These are phyloP conservation scores for Claviceps sp. DNA, from an alignment of 2,329 filamentous ascomycete species.

Conservation along the genomic window DNA sequence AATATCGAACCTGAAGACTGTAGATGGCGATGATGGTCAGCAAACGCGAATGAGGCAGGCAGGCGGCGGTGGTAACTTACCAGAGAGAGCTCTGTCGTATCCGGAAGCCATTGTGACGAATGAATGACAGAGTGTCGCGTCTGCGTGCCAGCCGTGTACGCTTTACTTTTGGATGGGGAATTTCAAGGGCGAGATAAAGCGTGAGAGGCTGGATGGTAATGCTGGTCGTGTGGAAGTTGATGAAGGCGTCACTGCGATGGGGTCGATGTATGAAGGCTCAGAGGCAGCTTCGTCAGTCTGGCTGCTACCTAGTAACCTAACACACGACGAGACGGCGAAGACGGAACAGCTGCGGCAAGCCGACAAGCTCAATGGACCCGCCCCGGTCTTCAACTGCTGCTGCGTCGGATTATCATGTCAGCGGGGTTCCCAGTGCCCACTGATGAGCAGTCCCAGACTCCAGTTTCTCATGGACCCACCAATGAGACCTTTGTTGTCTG, in stretches of 20 bases:
- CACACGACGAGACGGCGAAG: not conserved
- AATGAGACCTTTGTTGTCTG: no score
- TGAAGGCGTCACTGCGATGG: slow-evolving; percentile 1
- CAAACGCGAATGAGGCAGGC: not conserved
- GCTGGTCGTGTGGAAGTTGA: slow-evolving; percentile 4
- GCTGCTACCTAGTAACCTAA: slow-evolving; percentile 18
- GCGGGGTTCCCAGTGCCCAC: not conserved
- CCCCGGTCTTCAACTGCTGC: not conserved
- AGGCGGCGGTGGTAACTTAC: slow-evolving; percentile 40
- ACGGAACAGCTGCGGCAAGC: not conserved
- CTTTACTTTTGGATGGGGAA: not conserved
- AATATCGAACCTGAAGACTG: slow-evolving; percentile 64
- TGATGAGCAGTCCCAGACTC: no score
- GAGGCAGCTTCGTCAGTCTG: slow-evolving; percentile 26
- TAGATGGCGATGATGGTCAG: slow-evolving; percentile 25
- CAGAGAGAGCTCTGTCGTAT: slow-evolving; percentile 98
- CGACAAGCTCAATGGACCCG: not conserved
- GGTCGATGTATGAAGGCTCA: not conserved
- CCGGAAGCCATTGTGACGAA: slow-evolving; percentile 61
- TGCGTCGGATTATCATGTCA: not conserved
- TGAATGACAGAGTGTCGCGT: not conserved
- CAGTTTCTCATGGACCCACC: no score
- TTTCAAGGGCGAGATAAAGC: not conserved
- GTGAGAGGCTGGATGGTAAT: not conserved
- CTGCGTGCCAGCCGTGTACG: not conserved